A percentile compares a stretch with the other conserved stretches of the same genome.
Evolutionary conservation across 2,329 filamentous ascomycete genomes (phyloP).

Genomic region (Trichoderma sp.): DNA sequence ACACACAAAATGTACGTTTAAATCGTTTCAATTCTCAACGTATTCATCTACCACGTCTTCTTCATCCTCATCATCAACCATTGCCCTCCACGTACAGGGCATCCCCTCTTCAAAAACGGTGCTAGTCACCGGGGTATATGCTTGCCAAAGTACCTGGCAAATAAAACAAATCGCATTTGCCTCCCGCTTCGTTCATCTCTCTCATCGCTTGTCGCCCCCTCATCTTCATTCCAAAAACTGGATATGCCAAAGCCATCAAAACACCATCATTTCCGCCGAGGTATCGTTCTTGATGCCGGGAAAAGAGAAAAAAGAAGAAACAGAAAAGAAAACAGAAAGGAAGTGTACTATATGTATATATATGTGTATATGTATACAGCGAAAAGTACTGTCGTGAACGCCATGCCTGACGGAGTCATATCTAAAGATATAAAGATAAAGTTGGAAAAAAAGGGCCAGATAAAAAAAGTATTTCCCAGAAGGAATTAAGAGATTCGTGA

Average conservation of each 20-base stretch:
- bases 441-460: not conserved
- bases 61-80: not conserved
- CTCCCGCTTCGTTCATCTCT: not conserved
- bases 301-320: not conserved
- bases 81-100: not conserved
- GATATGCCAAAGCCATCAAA: not conserved
- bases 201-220: not conserved
- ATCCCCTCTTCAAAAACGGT: not conserved
- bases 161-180: not conserved
- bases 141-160: conserved; percentile 1
- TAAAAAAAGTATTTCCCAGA: not conserved
- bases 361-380: not conserved
- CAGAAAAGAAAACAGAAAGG: not conserved
- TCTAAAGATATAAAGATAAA: not conserved
- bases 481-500: conserved; percentile 2
- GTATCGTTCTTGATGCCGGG: not conserved
- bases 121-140: conserved; percentile 23
- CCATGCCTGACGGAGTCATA: conserved; percentile 2
- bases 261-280: not conserved
- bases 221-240: not conserved
- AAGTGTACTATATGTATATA: not conserved
- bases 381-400: not conserved
- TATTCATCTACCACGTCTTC: not conserved
- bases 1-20: not conserved
- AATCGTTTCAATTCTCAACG: conserved; percentile 8